Conservation (phyloP, 169 alveolate genomes). For the Perkinsus chesapeaki region DNA sequence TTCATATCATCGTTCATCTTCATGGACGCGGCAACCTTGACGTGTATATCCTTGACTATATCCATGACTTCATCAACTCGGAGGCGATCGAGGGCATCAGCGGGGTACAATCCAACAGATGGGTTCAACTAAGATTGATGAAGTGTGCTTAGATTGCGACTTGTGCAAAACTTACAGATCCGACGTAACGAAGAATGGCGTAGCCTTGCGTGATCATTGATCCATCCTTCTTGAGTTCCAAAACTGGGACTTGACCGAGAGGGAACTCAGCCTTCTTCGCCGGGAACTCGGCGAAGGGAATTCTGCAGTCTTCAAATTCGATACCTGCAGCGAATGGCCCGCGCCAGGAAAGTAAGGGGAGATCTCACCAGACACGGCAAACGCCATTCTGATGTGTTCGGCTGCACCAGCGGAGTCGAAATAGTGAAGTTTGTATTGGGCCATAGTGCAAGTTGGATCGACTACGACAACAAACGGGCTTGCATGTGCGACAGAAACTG, state of each 20-base stretch:
- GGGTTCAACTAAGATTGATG: not conserved
- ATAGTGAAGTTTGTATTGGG: not conserved
- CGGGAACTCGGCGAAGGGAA: not conserved
- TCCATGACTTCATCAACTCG: not conserved
- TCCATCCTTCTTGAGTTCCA: not conserved
- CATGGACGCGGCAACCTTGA: not conserved
- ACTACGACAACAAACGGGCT: no score
- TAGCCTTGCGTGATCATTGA: not conserved
- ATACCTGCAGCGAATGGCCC: not conserved
- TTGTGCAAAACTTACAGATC: slow-evolving; percentile 2
- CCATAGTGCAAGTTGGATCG: no score
- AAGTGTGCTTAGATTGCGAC: no score
- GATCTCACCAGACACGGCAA: not conserved
- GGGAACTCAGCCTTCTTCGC: not conserved
- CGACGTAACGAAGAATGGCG: not conserved
- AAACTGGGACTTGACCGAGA: not conserved
- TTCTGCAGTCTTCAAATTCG: not conserved
- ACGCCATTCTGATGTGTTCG: not conserved
- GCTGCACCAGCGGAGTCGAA: not conserved
- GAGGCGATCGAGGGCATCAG: not conserved
- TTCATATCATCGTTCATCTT: not conserved
- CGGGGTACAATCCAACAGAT: not conserved
- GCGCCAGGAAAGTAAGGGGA: not conserved
- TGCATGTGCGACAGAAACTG: not conserved
- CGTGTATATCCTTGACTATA: not conserved